Base-by-base conservation (phyloP, 805 yeast species). In the Groenewaldozyma tartarivorans region DNA sequence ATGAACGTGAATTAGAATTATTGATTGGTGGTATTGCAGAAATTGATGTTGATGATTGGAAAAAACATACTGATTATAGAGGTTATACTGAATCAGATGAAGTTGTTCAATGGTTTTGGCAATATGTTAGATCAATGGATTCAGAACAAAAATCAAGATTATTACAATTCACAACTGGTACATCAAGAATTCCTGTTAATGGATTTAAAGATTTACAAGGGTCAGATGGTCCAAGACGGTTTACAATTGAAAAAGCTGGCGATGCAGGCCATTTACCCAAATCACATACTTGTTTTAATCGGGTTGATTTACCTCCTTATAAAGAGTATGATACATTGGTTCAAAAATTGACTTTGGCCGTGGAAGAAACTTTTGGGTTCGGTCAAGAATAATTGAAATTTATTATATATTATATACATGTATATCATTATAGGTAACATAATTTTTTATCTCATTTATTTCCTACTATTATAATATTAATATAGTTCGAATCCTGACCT, bases 181-280 rank as follows among this genome's bases (percentile, higher is more conserved):
- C 99, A 3, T 87, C 96, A 18, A 81, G 99, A 68, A 92, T 92
- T 43, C 99, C 99, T 5, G 98, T 92, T 49, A 92, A 90, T 63
- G 99, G 99, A 32, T 92, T 92, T 73, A 92, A 92, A 63, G 99
- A 92, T 64, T 72, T 92, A 54, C 99, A 92, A 67, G 99, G 98
- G 50, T 83, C 95, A 19, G 98, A 92, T 66, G 99, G 99, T 44
- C 99, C 99, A 40, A 83, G 99, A 73, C 77, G 97, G 60, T 92
- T 92, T 64, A 92, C 99, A 4, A 90, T 92, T 61, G 99, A 92
- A 63, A 88, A 88, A 63, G 97, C 97, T 6, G 98, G 98, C 44
- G 97, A 90, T 61, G 57, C 81, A 26, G 80, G 78, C 56, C 96
- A 88, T 41, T 50, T 92, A 55, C 99, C 99, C 35, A 92, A 92